These are phyloP conservation scores for Choanephora cucurbitarum DNA, from an alignment of 371 early-diverging fungal genomes.

Conservation along the genomic window DNA sequence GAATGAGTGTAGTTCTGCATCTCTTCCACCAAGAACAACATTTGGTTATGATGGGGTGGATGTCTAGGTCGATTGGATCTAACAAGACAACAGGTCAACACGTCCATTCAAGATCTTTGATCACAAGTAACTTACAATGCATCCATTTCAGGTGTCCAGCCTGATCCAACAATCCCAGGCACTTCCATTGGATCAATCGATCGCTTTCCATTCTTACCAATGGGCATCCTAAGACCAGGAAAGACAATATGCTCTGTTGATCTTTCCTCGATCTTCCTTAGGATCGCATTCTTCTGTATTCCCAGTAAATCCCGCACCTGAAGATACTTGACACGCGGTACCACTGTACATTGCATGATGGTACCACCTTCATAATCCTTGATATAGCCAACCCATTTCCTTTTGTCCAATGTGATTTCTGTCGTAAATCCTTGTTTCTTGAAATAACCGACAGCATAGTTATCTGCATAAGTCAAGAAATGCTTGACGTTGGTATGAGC, in stretches of 20 bases:
- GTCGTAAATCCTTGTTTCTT: constrained; percentile 99
- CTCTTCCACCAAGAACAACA: constrained; percentile 76
- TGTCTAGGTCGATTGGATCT: constrained; percentile 61
- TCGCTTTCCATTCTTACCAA: constrained; percentile 43
- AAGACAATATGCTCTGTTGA: constrained; percentile 79
- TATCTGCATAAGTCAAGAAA: constrained; percentile 99
- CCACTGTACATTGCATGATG: constrained; percentile 84
- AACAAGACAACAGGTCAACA: not conserved
- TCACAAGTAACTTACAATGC: constrained; percentile 30
- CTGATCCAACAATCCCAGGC: constrained; percentile 87
- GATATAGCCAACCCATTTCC: constrained; percentile 98
- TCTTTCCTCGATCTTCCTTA: constrained; percentile 75
- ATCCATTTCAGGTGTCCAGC: constrained; percentile 93
- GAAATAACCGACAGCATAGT: constrained; percentile 99
- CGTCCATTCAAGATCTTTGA: not conserved
- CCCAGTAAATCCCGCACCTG: constrained; percentile 60
- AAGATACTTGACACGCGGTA: constrained; percentile 61
- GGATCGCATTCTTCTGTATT: constrained; percentile 76
- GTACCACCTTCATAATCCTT: constrained; percentile 99
- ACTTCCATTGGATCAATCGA: constrained; percentile 61
- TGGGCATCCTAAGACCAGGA: constrained; percentile 75
- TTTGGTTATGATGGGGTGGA: constrained; percentile 62
- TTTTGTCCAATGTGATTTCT: constrained; percentile 91
- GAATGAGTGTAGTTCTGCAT: constrained; percentile 79
- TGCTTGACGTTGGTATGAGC: constrained; percentile 72